Conservation (phyloP, 768 basidiomycete genomes). For the Hericium rajendrae region DNA sequence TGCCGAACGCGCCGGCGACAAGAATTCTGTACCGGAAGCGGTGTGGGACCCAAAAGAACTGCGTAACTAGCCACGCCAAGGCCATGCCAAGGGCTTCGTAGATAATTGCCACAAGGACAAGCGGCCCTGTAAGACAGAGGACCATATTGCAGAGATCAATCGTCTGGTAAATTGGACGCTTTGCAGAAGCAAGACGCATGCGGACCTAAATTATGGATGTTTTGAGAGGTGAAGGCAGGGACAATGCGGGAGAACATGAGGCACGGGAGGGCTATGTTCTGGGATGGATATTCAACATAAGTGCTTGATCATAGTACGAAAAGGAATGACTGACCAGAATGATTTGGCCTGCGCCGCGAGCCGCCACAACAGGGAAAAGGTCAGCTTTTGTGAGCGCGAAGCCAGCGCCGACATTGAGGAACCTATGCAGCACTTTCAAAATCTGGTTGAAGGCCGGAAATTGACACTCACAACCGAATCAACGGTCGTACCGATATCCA, state of each 20-base stretch:
- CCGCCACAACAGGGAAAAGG: constrained; percentile 48
- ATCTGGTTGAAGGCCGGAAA: background rate
- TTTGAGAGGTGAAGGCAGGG: constrained; percentile 50
- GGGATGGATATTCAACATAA: background rate
- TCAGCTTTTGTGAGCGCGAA: constrained; percentile 51
- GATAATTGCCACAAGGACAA: constrained; percentile 48
- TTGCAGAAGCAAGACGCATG: background rate
- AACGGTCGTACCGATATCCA: constrained; percentile 2
- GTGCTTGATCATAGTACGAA: background rate
- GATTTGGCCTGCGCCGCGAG: constrained; percentile 51
- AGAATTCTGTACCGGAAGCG: constrained; percentile 65
- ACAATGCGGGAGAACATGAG: constrained; percentile 68
- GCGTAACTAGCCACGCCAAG: constrained; percentile 46
- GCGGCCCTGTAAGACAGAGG: constrained; percentile 31
- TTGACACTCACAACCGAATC: constrained; percentile 1
- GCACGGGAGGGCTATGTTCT: constrained; percentile 51
- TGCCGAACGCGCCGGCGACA: constrained; percentile 60
- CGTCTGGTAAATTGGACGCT: background rate
- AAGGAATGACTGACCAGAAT: constrained; percentile 31
- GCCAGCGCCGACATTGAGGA: constrained; percentile 44
- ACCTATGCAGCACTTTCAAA: constrained; percentile 3
- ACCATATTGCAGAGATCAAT: background rate
- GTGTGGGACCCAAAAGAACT: constrained; percentile 70
- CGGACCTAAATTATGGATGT: constrained; percentile 33
- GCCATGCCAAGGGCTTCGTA: constrained; percentile 48